These are phyloP conservation scores for Moesziomyces sp. DNA, from an alignment of 1,284 basidiomycete genomes.

Conservation along the genomic window DNA sequence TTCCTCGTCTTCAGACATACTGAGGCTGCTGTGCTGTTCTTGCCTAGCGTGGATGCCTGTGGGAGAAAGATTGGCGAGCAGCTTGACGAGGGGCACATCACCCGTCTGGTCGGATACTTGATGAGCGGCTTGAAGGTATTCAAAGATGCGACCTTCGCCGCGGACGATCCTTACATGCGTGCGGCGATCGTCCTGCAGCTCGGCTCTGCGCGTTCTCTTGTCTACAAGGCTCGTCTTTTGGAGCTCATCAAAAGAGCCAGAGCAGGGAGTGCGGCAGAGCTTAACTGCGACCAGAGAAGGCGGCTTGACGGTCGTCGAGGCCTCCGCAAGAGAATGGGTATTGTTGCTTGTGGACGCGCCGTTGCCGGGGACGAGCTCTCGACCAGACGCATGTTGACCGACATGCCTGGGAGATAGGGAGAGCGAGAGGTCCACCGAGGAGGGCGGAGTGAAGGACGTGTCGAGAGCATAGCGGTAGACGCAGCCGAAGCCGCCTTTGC, in stretches of 20 bases:
- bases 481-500: slow-evolving; percentile 51
- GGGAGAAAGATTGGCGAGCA: slow-evolving; percentile 45
- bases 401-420: slow-evolving; percentile 7
- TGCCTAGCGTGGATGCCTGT: slow-evolving; percentile 5
- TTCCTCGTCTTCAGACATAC: slow-evolving; percentile 22
- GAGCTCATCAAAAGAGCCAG: slow-evolving; percentile 58
- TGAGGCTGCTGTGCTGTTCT: background rate
- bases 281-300: slow-evolving; percentile 58
- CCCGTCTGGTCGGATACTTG: slow-evolving; percentile 13
- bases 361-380: background rate
- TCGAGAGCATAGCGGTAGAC: slow-evolving; percentile 50
- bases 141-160: slow-evolving; percentile 56
- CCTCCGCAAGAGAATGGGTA: background rate
- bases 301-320: slow-evolving; percentile 3
- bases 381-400: slow-evolving; percentile 14
- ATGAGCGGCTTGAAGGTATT: slow-evolving; percentile 47
- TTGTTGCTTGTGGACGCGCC: background rate
- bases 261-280: slow-evolving; percentile 57
- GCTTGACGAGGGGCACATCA: slow-evolving; percentile 40
- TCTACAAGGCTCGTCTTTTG: slow-evolving; percentile 49
- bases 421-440: slow-evolving; percentile 33
- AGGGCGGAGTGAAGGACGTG: slow-evolving; percentile 42
- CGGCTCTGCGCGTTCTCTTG: slow-evolving; percentile 30
- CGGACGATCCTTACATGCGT: slow-evolving; percentile 53
- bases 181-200: slow-evolving; percentile 33